Evolutionary conservation across 2,329 filamentous ascomycete species (phyloP), one percentile per base, ranked within the genome.

Genomic region (Myrmaecium sp.): DNA sequence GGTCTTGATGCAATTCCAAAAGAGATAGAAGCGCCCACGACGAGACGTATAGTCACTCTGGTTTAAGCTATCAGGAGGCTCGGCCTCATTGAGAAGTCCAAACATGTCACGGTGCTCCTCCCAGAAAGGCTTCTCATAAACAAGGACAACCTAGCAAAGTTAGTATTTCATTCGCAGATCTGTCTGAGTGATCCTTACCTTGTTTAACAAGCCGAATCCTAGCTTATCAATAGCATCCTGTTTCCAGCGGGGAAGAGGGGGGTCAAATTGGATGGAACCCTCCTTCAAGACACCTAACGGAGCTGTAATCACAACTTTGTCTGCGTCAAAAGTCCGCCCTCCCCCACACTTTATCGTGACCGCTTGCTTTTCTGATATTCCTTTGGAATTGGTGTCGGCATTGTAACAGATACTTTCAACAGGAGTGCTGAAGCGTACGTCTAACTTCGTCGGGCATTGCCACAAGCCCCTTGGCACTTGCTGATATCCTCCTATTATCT

Each of bases 1-100:
- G 3, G 81, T 92, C 39, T 82, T 80, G 33, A 83, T 76, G 29
- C 83, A 82, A 42, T 98, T 95, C 69, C 93, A 95, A 69, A 93
- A 95, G 40, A 98, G 70, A 43, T 95, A 98, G 54, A 93, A 93
- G 14, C 84, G 75, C n/a, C 86, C 86, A 28, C 86, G 71, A 33
- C 72, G 74, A 3, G 66, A 60, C 4, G 72, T 62, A 43, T 95
- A 95, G 36, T 93, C 79, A 26, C 68, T 66, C 42, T 91, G 82
- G 23, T 73, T 62, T 29, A 84, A 63, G 43, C 82, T 92, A 30
- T 72, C 64, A 3, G 64, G 59, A 32, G 70, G 67, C 13, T 64
- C 58, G 3, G 84, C 73, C 37, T 81, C 73, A 30, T 84, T 75
- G 21, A 98, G 59, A 21, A 93, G 70, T 7, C 89, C 91, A 49